Base-by-base conservation (phyloP, 345 rosid genomes). In the Reutealis trisperma region DNA sequence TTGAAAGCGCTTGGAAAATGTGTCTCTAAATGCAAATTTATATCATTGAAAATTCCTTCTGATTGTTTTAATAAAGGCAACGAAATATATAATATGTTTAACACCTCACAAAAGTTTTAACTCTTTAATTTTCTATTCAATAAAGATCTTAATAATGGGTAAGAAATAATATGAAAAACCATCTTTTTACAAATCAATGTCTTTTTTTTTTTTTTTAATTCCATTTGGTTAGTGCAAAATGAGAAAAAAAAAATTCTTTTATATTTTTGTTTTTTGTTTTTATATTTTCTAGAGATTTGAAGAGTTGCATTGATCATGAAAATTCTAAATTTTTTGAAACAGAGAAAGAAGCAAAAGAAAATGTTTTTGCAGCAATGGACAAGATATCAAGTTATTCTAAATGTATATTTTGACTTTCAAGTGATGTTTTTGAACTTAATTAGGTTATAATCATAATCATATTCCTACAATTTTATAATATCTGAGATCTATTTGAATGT, bases 81-180 rank as follows among this genome's bases (percentile, higher is more conserved):
- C 79, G 84, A 78, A 75, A 84, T 63, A 25, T 92, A 87, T 79
- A 87, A 82, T 59, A 52, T 61, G 55, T 63, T 90, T 78, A 79
- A 78, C 61, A 60, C 83, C 70, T 81, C 82, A 1, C 57, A 83
- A 72, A 90, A 81, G 86, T 87, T 90, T 34, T 83, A 75, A 81
- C 87, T 92, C 70, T 78, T 92, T 62, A 90, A 86, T 67, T 84
- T 89, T 83, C 61, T 92, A 72, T 92, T 93, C 16, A 92, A 90
- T 79, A 93, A 92, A 76, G 81, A 83, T 41, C 91, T 90, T 67
- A 80, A 87, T 83, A 90, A 89, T 5, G 30, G 5, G 93, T 92
- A 88, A 81, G 94, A 79, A 77, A 72, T 65, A 47, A 24, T 21
- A 19, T 8, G 16, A 16, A 61, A 19, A 19, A 54, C 79, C 51